Conservation (phyloP, 2,329 filamentous ascomycete genomes). For the Didymella glomerata region DNA sequence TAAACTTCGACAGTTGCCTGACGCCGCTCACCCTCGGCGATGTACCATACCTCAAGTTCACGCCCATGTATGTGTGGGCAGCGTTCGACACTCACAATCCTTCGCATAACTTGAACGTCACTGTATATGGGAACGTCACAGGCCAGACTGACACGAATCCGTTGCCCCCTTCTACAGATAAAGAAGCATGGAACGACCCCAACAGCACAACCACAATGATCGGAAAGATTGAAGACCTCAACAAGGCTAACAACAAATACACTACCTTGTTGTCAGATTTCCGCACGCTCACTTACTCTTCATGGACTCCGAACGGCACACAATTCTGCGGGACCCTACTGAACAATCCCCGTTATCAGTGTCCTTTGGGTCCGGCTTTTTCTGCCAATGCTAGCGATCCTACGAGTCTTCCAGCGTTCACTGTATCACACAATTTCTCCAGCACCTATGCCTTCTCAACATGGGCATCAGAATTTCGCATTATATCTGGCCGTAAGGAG, state of each 20-base stretch:
- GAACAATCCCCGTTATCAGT: conserved; percentile 60
- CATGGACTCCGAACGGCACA: conserved; percentile 62
- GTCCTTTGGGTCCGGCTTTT: conserved; percentile 81
- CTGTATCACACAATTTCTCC: conserved; percentile 74
- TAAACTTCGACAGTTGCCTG: conserved; percentile 88
- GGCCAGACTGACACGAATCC: conserved; percentile 68
- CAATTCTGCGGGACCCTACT: conserved; percentile 71
- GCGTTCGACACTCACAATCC: conserved; percentile 70
- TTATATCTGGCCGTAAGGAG: conserved; percentile 75
- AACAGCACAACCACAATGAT: conserved; percentile 63
- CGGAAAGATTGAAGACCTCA: conserved; percentile 79
- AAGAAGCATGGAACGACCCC: conserved; percentile 64
- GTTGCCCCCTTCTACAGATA: conserved; percentile 68
- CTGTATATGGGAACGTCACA: conserved; percentile 89
- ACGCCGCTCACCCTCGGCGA: conserved; percentile 63
- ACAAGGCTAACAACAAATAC: conserved; percentile 65
- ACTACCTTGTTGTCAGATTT: conserved; percentile 78
- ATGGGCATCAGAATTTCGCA: conserved; percentile 74
- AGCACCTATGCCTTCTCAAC: conserved; percentile 90
- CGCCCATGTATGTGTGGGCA: conserved; percentile 77
- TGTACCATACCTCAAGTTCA: conserved; percentile 76
- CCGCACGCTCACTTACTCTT: conserved; percentile 79
- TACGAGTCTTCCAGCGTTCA: conserved; percentile 73
- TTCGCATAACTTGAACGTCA: conserved; percentile 75
- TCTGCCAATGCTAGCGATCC: conserved; percentile 62